Percentiles rank a stretch among this genome's conserved stretches.
phyloP scores from a whole-genome alignment of 345 rosid genomes.

The Populus deltoides region DNA sequence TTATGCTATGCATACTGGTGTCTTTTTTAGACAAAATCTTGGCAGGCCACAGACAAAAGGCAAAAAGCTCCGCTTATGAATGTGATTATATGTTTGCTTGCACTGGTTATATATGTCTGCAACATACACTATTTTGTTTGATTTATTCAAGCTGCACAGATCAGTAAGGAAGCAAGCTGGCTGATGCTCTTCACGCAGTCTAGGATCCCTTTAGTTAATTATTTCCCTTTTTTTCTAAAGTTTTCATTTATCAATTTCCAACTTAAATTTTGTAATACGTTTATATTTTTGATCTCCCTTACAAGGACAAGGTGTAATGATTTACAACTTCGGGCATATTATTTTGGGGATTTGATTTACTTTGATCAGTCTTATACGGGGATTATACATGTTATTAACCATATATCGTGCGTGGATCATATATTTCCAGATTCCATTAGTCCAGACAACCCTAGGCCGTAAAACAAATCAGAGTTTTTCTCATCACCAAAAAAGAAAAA shows the following conservation, averaged over 20 bases:
- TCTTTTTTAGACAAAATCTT: neutral
- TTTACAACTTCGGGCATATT: neutral
- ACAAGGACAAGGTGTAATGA: neutral
- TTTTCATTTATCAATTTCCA: neutral
- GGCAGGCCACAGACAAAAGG: neutral
- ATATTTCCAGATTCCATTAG: neutral
- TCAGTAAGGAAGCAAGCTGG: neutral
- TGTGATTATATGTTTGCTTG: neutral
- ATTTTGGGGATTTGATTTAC: neutral
- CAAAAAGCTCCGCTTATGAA: no score
- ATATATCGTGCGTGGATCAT: neutral
- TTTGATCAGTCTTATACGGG: neutral
- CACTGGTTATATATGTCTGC: neutral
- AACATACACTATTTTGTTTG: neutral
- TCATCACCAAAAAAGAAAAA: no score
- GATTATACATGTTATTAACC: neutral
- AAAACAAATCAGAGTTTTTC: neutral
- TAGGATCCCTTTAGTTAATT: neutral
- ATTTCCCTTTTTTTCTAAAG: neutral
- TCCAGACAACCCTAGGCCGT: neutral
- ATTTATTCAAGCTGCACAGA: neutral
- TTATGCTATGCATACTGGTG: neutral
- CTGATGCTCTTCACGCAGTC: neutral
- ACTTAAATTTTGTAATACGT: neutral
- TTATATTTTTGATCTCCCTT: neutral